A percentile compares a stretch with the other conserved stretches of the same genome.
Evolutionary conservation across 2,329 filamentous ascomycete genomes (phyloP).

Genomic region (Ophiocordyceps robertsii): DNA sequence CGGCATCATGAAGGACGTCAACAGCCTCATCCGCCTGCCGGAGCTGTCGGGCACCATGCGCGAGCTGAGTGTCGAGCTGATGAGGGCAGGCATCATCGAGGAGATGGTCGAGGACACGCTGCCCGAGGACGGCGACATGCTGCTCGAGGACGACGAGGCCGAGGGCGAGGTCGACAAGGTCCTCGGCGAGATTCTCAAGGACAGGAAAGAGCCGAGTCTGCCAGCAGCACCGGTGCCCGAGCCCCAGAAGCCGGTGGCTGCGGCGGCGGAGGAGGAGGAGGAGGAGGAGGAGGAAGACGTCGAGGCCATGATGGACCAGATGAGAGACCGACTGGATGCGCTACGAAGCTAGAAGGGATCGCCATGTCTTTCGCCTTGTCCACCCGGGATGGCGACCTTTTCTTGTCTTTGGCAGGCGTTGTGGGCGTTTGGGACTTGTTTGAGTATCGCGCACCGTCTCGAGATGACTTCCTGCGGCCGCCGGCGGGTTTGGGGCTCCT

Average conservation of each 20-base stretch:
- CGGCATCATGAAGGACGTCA: conserved; percentile 95
- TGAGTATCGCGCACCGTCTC: too few species aligned
- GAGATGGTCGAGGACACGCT: conserved; percentile 88
- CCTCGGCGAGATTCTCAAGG: conserved; percentile 78
- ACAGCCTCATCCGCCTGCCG: conserved; percentile 69
- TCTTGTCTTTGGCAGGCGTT: background rate
- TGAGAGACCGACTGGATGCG: conserved; percentile 83
- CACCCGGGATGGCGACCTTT: background rate
- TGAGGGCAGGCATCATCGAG: conserved; percentile 93
- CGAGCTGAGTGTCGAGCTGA: conserved; percentile 72
- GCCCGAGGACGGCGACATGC: conserved; percentile 57
- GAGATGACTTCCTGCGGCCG: too few species aligned
- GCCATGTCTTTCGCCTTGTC: background rate
- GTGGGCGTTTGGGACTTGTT: background rate
- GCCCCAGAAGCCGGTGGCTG: conserved; percentile 36
- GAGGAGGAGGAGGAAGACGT: conserved; percentile 77
- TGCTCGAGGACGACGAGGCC: conserved; percentile 64
- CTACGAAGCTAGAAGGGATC: conserved; percentile 58
- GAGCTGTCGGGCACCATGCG: conserved; percentile 82
- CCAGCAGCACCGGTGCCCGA: conserved; percentile 42
- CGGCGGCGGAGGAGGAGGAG: conserved; percentile 40
- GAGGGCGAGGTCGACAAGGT: conserved; percentile 84
- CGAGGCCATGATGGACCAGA: conserved; percentile 84
- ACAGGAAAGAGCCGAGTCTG: conserved; percentile 50
- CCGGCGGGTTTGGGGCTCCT: too few species aligned